Evolutionary conservation across 306 rosid genomes (phyloP).

Genomic region (Quercus suber): DNA sequence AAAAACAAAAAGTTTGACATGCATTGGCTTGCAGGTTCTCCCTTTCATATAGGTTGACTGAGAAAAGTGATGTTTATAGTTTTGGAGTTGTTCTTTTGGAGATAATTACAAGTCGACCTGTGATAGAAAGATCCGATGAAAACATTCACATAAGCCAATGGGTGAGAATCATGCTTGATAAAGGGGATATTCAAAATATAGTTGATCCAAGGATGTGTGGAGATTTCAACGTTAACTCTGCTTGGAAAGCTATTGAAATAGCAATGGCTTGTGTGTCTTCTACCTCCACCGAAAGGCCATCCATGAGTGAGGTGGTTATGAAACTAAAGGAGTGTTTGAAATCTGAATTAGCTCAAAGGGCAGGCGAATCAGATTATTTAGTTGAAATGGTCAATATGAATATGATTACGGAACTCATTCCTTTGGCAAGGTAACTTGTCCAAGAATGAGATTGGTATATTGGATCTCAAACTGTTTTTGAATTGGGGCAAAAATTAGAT

Average conservation of each 20-base stretch:
- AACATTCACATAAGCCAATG: neutral
- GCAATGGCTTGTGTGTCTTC: conserved; percentile 15
- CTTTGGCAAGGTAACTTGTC: neutral
- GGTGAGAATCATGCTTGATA: neutral
- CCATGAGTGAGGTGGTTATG: conserved; percentile 5
- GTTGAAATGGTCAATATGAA: neutral
- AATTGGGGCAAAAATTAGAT: no score
- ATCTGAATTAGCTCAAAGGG: neutral
- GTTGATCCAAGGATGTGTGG: conserved; percentile 7
- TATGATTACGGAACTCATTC: neutral
- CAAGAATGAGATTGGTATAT: neutral
- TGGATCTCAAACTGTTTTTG: no score
- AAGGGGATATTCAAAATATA: conserved; percentile 6
- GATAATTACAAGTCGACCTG: neutral
- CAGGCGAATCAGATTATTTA: neutral
- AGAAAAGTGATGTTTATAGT: no score
- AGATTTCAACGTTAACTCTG: neutral
- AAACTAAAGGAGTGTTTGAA: neutral
- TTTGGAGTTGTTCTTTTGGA: neutral
- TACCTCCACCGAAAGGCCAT: conserved; percentile 7
- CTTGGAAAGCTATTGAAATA: conserved; percentile 22
- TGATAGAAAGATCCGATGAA: neutral
- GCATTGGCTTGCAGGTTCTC: neutral
- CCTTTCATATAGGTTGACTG: no score
- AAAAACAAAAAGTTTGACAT: neutral